Evolutionary conservation across 2,329 filamentous ascomycete genomes (phyloP).

Genomic region (Pyrenochaeta sp.): DNA sequence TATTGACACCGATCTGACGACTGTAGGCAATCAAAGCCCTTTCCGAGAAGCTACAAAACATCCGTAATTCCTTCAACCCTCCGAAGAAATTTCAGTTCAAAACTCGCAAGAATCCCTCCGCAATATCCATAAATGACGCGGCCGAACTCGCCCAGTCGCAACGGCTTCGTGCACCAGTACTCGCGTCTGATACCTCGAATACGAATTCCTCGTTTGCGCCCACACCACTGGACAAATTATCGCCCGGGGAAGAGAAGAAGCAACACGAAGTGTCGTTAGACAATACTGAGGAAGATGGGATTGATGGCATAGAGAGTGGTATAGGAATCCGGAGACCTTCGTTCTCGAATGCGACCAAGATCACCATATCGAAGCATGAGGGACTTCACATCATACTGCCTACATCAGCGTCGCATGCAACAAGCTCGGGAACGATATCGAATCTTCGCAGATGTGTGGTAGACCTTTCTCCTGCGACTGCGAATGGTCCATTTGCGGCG

Average conservation of each 20-base stretch:
- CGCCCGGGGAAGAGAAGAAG: constrained; percentile 45
- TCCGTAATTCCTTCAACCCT: constrained; percentile 70
- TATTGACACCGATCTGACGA: constrained; percentile 23
- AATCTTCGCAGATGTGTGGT: constrained; percentile 76
- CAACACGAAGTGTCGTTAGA: constrained; percentile 19
- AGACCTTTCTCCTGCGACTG: constrained; percentile 76
- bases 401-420: constrained; percentile 72
- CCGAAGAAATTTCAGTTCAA: constrained; percentile 88
- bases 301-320: constrained; percentile 11
- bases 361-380: constrained; percentile 73
- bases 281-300: constrained; percentile 5
- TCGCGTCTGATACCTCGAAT: constrained; percentile 49
- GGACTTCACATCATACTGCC: constrained; percentile 81
- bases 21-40: constrained; percentile 78
- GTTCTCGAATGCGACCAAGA: constrained; percentile 64
- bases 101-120: constrained; percentile 60
- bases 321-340: constrained; percentile 57
- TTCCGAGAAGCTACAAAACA: constrained; percentile 78
- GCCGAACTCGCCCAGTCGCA: constrained; percentile 62
- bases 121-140: constrained; percentile 65
- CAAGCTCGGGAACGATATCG: constrained; percentile 76
- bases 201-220: constrained; percentile 54
- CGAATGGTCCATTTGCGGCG: constrained; percentile 66
- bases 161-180: constrained; percentile 52
- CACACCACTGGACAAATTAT: constrained; percentile 48